A percentile compares a stretch with the other conserved stretches of the same genome.
Evolutionary conservation across 208 protist genomes (phyloP).

Genomic region (Vickermania spadyakhi): DNA sequence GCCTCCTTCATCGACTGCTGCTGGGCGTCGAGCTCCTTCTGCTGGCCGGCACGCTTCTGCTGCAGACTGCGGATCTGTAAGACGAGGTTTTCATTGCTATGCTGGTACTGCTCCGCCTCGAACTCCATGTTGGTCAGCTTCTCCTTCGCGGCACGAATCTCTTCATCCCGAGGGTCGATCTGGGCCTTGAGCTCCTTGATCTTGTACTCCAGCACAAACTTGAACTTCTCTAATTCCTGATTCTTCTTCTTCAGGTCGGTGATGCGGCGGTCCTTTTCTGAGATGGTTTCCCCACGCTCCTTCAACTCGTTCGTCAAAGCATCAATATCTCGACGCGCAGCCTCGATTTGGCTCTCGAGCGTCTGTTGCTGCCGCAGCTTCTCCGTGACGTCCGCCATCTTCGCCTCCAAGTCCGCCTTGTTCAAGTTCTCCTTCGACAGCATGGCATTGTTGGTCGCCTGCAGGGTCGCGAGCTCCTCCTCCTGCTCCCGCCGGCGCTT

Average conservation of each 20-base stretch:
- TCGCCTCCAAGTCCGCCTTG: constrained; percentile 87
- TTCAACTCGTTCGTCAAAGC: constrained; percentile 87
- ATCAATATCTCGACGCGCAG: constrained; percentile 91
- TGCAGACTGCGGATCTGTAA: constrained; percentile 88
- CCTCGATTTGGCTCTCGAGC: constrained; percentile 89
- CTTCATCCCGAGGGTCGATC: constrained; percentile 95
- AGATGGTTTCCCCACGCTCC: constrained; percentile 93
- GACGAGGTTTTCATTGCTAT: constrained; percentile 89
- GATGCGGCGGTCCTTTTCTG: constrained; percentile 96
- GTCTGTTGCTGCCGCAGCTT: constrained; percentile 75
- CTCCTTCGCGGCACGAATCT: constrained; percentile 90
- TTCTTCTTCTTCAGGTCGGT: constrained; percentile 97
- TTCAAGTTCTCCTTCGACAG: constrained; percentile 89
- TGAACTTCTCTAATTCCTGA: constrained; percentile 98
- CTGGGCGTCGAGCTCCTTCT: constrained; percentile 86
- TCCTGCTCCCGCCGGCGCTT: constrained; percentile 86
- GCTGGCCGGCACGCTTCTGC: constrained; percentile 91
- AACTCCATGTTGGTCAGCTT: constrained; percentile 93
- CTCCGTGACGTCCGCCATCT: constrained; percentile 78
- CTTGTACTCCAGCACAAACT: constrained; percentile 98
- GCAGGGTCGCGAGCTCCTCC: constrained; percentile 76
- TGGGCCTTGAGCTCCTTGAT: constrained; percentile 97
- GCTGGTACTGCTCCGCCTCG: constrained; percentile 90
- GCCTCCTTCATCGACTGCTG: constrained; percentile 47
- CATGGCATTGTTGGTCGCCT: constrained; percentile 80